Evolutionary conservation across 805 yeast species (phyloP).

Genomic region (Lachancea waltii): DNA sequence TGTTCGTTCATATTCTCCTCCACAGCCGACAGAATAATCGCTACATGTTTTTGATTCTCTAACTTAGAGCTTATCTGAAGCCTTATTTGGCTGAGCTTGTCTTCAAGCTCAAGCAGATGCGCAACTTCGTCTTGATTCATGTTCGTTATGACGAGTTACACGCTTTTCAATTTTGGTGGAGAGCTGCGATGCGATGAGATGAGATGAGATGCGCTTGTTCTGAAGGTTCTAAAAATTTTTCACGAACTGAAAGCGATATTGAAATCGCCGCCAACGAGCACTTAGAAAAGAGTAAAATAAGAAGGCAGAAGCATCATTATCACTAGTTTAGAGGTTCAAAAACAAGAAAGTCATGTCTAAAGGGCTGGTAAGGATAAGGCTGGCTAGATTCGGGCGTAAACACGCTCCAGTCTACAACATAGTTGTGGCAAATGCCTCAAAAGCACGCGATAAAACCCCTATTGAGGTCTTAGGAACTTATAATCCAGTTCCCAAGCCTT

Average conservation of each 20-base stretch:
- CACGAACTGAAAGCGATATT: not conserved
- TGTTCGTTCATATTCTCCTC: slow-evolving; percentile 76
- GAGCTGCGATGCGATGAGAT: slow-evolving; percentile 23
- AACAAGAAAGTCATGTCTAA: slow-evolving; percentile 26
- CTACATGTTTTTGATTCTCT: slow-evolving; percentile 80
- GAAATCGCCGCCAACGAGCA: not conserved
- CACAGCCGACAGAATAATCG: slow-evolving; percentile 77
- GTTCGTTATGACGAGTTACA: not conserved
- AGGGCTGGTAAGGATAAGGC: slow-evolving; percentile 77
- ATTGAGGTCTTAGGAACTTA: slow-evolving; percentile 94
- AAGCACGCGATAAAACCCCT: slow-evolving; percentile 84
- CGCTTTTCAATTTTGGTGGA: not conserved
- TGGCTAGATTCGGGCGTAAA: slow-evolving; percentile 88
- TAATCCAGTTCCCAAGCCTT: slow-evolving; percentile 71
- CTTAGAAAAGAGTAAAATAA: too few relatives aligned
- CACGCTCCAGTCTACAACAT: slow-evolving; percentile 87
- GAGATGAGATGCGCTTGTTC: slow-evolving; percentile 11
- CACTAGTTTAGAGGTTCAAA: too few relatives aligned
- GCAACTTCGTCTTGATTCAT: slow-evolving; percentile 32
- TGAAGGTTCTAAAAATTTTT: slow-evolving; percentile 4
- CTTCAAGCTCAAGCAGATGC: slow-evolving; percentile 47
- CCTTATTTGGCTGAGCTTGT: slow-evolving; percentile 61
- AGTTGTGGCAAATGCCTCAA: slow-evolving; percentile 68
- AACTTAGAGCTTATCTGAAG: slow-evolving; percentile 69
- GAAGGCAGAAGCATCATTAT: too few relatives aligned